Evolutionary conservation across 176 grass and related monocot species (phyloP).

Genomic region (Oryza meyeriana): DNA sequence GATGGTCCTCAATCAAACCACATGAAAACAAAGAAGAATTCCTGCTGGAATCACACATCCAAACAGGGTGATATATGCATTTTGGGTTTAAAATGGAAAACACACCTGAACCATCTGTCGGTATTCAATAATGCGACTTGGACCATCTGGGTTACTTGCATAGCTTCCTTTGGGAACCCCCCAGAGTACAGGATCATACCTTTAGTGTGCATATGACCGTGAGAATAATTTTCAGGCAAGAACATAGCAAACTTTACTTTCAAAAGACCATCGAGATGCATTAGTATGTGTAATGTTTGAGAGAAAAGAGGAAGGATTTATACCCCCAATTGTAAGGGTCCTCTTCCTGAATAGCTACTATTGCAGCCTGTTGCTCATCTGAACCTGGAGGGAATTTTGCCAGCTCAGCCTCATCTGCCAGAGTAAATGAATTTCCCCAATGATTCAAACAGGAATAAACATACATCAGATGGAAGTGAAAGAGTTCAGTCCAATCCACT

Average conservation of each 20-base stretch:
- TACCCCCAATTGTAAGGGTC: constrained; percentile 98
- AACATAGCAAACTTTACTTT: background rate
- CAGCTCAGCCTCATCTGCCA: constrained; percentile 73
- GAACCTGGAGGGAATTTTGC: constrained; percentile 68
- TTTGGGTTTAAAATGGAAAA: constrained; percentile 16
- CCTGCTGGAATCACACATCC: background rate
- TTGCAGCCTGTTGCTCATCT: constrained; percentile 76
- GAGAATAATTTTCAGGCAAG: background rate
- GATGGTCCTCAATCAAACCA: background rate
- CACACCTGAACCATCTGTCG: constrained; percentile 86
- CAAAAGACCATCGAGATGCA: background rate
- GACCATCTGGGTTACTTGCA: constrained; percentile 74
- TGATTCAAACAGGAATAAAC: constrained; percentile 20
- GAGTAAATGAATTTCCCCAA: constrained; percentile 15
- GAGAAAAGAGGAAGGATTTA: background rate
- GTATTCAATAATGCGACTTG: constrained; percentile 80
- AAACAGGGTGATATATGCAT: background rate
- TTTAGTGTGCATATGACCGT: constrained; percentile 44
- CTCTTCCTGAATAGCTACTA: constrained; percentile 74
- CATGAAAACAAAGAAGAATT: constrained; percentile 2
- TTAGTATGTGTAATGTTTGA: constrained; percentile 15
- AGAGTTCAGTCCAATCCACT: background rate
- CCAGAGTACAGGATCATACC: constrained; percentile 87
- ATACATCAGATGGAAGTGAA: background rate
- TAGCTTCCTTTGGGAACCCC: constrained; percentile 98